Base-by-base conservation (phyloP, 108 stramenopile species). In the Cyclostephanos tholiformis region DNA sequence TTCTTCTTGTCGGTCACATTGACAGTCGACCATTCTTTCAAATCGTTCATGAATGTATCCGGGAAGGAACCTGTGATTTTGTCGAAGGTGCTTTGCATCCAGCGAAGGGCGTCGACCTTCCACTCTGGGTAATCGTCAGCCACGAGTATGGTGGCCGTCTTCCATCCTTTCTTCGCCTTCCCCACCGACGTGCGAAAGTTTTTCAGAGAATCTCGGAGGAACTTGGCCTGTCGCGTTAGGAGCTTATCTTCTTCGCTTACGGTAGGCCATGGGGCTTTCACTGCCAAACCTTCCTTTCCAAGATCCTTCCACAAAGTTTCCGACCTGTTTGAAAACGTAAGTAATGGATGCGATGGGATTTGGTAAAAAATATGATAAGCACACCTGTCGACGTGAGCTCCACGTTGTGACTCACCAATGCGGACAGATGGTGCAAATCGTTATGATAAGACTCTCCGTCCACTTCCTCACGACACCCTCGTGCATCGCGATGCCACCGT, bases 351-450 rank as follows among this genome's bases (percentile, higher is more conserved):
- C 35, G 68, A 71, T 64, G 30, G 41, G 26, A 7, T 44, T 27
- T 2, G 46, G 30, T 51, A 78, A 36, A 23, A 10, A 44, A 52
- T 50, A 14, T 12, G 49, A 69, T 7, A 63, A 50, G 63, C 4
- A 44, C 49, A 71, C 25, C 50, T 11, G 26, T 52, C 14, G 60
- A 53, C n/a, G 9, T n/a, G n/a, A 53, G 52, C 19, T 67, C 23
- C 26, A 20, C 25, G 10, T 44, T 46, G 2, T 27, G 36, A 76
- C 90, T 80, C 87, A 83, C 93, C 89, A 95, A 81, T 92, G 93
- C 83, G 94, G 88, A 75, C 93, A 96, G 29, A 99, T 80, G 17
- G 98, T 97, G 49, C 96, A 89, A 67, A 99, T 95, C 57, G 95
- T 36, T 66, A 94, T 83, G 36, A 90, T 78, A 29, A 94, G 32